phyloP scores from a whole-genome alignment of 352 stramenopile species.

The Pythium pectinolyticum region DNA sequence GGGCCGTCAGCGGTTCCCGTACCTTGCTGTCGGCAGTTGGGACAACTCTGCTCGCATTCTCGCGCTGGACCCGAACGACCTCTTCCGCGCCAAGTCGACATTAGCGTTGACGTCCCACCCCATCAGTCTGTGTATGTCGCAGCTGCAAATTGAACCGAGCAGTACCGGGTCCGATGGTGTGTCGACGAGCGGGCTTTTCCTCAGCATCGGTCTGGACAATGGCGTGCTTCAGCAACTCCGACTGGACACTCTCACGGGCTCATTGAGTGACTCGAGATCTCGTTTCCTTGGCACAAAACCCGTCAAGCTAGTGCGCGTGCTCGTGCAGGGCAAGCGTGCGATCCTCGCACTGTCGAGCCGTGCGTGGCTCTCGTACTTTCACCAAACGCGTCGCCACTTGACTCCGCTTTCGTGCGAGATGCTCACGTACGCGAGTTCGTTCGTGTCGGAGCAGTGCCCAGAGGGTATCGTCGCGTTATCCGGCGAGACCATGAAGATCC shows the following conservation, averaged over 20 bases:
- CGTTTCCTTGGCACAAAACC: slow-evolving; percentile 94
- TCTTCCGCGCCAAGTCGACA: slow-evolving; percentile 87
- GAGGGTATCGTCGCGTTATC: slow-evolving; percentile 97
- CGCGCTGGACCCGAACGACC: slow-evolving; percentile 91
- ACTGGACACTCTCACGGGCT: slow-evolving; percentile 88
- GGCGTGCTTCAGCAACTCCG: slow-evolving; percentile 93
- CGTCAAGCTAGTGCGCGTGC: slow-evolving; percentile 94
- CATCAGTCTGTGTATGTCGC: slow-evolving; percentile 78
- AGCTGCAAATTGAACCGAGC: slow-evolving; percentile 76
- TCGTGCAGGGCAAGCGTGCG: slow-evolving; percentile 85
- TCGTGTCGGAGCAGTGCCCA: slow-evolving; percentile 94
- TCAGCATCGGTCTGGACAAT: slow-evolving; percentile 93
- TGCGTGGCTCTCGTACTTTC: slow-evolving; percentile 96
- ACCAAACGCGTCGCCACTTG: slow-evolving; percentile 89
- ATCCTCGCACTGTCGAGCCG: slow-evolving; percentile 94
- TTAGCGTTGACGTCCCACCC: slow-evolving; percentile 81
- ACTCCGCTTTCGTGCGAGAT: slow-evolving; percentile 95
- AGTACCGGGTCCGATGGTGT: slow-evolving; percentile 43
- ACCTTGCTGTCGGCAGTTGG: slow-evolving; percentile 95
- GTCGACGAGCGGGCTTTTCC: slow-evolving; percentile 71
- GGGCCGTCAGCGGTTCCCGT: slow-evolving; percentile 93
- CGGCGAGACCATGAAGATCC: slow-evolving; percentile 96
- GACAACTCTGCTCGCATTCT: slow-evolving; percentile 93
- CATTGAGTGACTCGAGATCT: slow-evolving; percentile 86
- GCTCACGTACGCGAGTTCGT: slow-evolving; percentile 94